Percentiles rank a stretch among this genome's conserved stretches.
phyloP scores from a whole-genome alignment of 129 eudicot genomes.

The Chrysanthemum lavandulifolium region DNA sequence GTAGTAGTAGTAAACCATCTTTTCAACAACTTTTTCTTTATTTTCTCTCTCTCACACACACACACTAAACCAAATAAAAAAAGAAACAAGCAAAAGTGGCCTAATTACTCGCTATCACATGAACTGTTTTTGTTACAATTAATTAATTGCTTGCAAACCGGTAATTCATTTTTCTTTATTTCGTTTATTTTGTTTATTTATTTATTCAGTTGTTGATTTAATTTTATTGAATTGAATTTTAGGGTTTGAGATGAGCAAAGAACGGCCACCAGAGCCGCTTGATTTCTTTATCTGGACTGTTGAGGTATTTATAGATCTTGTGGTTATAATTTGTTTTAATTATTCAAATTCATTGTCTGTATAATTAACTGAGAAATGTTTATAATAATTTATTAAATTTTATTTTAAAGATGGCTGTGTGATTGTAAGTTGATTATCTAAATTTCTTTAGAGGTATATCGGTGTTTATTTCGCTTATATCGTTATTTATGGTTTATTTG shows the following conservation, averaged over 20 bases:
- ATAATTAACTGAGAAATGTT: too few relatives aligned
- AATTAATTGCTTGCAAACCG: background rate
- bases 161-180: conserved; percentile 18
- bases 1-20: too few relatives aligned
- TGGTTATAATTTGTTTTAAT: background rate
- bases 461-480: too few relatives aligned
- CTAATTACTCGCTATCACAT: too few relatives aligned
- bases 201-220: conserved; percentile 1
- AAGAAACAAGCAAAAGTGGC: too few relatives aligned
- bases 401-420: too few relatives aligned
- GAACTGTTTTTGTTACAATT: background rate
- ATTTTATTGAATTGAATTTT: background rate
- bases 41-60: too few relatives aligned
- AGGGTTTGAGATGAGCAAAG: conserved; percentile 62
- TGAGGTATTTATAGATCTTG: conserved; percentile 44
- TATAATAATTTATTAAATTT: background rate
- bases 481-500: too few relatives aligned
- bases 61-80: too few relatives aligned
- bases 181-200: background rate
- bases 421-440: too few relatives aligned
- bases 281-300: conserved; percentile 97
- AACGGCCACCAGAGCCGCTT: conserved; percentile 90
- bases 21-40: too few relatives aligned
- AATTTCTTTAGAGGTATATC: too few relatives aligned
- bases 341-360: background rate